These are phyloP conservation scores for Laburnicola sp. DNA, from an alignment of 2,329 filamentous ascomycete genomes.

Conservation along the genomic window DNA sequence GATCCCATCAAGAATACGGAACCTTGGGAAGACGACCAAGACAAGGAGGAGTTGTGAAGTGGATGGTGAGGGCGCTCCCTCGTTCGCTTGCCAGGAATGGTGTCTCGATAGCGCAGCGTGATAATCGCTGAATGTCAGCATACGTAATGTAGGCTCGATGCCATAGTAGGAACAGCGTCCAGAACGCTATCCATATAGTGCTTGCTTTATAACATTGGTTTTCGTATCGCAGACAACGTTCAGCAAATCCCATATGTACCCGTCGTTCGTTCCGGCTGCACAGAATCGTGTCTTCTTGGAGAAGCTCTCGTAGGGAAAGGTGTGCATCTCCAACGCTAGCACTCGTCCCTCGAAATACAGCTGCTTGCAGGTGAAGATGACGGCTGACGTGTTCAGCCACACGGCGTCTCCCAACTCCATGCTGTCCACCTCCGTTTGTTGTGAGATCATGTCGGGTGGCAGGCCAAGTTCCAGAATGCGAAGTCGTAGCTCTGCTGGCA, in stretches of 20 bases:
- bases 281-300: conserved; percentile 13
- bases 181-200: conserved; percentile 10
- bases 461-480: conserved; percentile 13
- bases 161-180: neutral
- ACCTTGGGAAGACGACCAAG: conserved; percentile 32
- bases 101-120: neutral
- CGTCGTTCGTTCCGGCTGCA: neutral
- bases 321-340: conserved; percentile 13
- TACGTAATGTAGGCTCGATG: neutral
- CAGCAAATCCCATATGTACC: conserved; percentile 14
- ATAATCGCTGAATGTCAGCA: neutral
- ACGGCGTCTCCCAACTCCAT: neutral
- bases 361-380: conserved; percentile 20
- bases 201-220: conserved; percentile 15
- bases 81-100: neutral
- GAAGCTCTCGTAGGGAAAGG: conserved; percentile 12
- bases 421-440: neutral
- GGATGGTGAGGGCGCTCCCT: neutral
- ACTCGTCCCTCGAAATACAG: conserved; percentile 16
- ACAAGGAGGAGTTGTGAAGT: conserved; percentile 23
- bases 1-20: conserved; percentile 44
- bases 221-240: conserved; percentile 17
- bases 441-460: conserved; percentile 4
- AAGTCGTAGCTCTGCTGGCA: conserved; percentile 15
- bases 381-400: conserved; percentile 12